Evolutionary conservation across 2,329 filamentous ascomycete species (phyloP).

Genomic region (Fusarium miscanthi): DNA sequence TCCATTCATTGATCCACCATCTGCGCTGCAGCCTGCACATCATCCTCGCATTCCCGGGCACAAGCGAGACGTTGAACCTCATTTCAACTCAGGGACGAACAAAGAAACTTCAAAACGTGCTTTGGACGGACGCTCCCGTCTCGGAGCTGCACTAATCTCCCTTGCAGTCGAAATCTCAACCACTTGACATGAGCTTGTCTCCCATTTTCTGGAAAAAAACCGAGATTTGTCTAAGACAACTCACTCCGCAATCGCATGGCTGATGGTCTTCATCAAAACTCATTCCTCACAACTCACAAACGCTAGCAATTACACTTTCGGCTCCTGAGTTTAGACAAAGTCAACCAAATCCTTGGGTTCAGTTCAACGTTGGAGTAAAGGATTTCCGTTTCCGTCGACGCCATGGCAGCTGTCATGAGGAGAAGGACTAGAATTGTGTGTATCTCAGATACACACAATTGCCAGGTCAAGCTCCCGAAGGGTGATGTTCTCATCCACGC

Average conservation of each 20-base stretch:
- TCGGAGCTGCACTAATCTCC: slow-evolving; percentile 17
- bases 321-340: slow-evolving; percentile 28
- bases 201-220: slow-evolving; percentile 5
- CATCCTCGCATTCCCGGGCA: slow-evolving; percentile 26
- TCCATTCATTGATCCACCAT: slow-evolving; percentile 9
- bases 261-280: not conserved
- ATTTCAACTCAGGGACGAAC: slow-evolving; percentile 2
- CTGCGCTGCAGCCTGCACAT: slow-evolving; percentile 25
- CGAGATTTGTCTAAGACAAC: slow-evolving; percentile 34
- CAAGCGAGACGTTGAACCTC: slow-evolving; percentile 22
- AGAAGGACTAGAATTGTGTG: slow-evolving; percentile 75
- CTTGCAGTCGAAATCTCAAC: slow-evolving; percentile 13
- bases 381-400: slow-evolving; percentile 12
- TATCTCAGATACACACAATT: slow-evolving; percentile 82
- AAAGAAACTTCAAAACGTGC: slow-evolving; percentile 15
- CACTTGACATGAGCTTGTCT: slow-evolving; percentile 15
- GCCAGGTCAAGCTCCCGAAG: slow-evolving; percentile 70
- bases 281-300: slow-evolving; percentile 4
- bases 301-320: slow-evolving; percentile 33
- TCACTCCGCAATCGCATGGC: slow-evolving; percentile 25
- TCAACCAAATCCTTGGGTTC: slow-evolving; percentile 26
- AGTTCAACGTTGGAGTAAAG: slow-evolving; percentile 23
- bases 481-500: slow-evolving; percentile 82
- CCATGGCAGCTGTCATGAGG: slow-evolving; percentile 30
- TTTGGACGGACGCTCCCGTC: slow-evolving; percentile 22